These are phyloP conservation scores for Chionographis japonica DNA, from an alignment of 106 monocot species.

Conservation along the genomic window DNA sequence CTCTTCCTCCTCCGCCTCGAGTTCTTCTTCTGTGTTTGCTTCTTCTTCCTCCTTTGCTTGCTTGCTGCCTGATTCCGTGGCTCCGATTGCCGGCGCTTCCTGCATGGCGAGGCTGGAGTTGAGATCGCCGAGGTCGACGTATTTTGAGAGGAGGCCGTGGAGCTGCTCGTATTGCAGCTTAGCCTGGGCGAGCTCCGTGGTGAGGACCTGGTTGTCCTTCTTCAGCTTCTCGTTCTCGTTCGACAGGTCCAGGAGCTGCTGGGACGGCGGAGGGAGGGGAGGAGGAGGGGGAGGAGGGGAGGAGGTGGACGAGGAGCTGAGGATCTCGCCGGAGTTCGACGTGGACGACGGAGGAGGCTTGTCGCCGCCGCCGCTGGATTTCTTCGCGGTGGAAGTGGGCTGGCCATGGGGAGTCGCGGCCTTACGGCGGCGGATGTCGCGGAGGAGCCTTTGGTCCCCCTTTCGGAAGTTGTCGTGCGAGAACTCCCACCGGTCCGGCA, in stretches of 20 bases:
- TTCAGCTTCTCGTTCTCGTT: constrained; percentile 61
- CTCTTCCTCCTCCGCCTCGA: constrained; percentile 2
- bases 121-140: constrained; percentile 25
- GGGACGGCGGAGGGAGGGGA: neutral
- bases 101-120: constrained; percentile 11
- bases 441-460: constrained; percentile 61
- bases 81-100: neutral
- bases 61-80: neutral
- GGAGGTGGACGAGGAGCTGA: constrained; percentile 33
- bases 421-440: constrained; percentile 55
- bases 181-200: constrained; percentile 37
- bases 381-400: neutral
- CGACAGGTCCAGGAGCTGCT: constrained; percentile 22
- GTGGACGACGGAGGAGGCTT: constrained; percentile 9
- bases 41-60: neutral
- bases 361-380: neutral
- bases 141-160: constrained; percentile 36
- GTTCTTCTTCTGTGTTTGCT: neutral
- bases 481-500: constrained; percentile 86
- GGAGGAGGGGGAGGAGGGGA: constrained; percentile 23
- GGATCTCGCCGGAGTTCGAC: constrained; percentile 19
- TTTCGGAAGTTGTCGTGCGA: constrained; percentile 71
- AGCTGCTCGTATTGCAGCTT: constrained; percentile 52
- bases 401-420: neutral
- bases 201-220: constrained; percentile 49